phyloP scores from a whole-genome alignment of 78 protist species.

The Cavenderia fasciculata region DNA sequence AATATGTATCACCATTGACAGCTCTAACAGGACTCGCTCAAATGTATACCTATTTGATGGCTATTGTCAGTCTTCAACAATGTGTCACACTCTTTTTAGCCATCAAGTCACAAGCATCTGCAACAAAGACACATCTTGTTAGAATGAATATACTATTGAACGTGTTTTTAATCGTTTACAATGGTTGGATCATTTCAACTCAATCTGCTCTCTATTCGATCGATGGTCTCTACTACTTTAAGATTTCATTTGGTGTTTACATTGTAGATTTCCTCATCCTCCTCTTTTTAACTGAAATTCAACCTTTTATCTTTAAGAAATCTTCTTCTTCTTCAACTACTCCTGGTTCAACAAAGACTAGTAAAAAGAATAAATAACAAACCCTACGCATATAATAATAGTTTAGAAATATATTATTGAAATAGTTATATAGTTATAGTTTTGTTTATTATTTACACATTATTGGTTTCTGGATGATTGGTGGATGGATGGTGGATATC shows the following conservation, averaged over 20 bases:
- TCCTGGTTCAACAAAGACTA: conserved; percentile 62
- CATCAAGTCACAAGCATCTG: neutral
- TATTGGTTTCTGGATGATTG: neutral
- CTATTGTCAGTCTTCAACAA: neutral
- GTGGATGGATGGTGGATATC: too few species aligned
- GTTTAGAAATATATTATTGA: neutral
- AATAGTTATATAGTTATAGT: neutral
- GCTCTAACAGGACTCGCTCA: neutral
- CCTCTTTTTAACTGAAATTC: neutral
- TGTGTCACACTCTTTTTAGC: neutral
- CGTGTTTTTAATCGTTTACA: neutral
- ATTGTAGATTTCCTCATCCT: neutral
- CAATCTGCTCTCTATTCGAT: neutral
- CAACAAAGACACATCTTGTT: neutral
- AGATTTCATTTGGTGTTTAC: neutral
- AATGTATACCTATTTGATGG: neutral
- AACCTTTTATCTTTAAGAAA: neutral
- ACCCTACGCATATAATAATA: neutral
- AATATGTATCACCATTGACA: neutral
- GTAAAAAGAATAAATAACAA: conserved; percentile 72
- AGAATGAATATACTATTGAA: neutral
- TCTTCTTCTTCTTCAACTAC: too few species aligned
- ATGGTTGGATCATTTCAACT: neutral
- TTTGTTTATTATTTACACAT: neutral
- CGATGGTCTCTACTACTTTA: neutral